phyloP scores from a whole-genome alignment of 352 stramenopile genomes.

The Phytophthora pistaciae region DNA sequence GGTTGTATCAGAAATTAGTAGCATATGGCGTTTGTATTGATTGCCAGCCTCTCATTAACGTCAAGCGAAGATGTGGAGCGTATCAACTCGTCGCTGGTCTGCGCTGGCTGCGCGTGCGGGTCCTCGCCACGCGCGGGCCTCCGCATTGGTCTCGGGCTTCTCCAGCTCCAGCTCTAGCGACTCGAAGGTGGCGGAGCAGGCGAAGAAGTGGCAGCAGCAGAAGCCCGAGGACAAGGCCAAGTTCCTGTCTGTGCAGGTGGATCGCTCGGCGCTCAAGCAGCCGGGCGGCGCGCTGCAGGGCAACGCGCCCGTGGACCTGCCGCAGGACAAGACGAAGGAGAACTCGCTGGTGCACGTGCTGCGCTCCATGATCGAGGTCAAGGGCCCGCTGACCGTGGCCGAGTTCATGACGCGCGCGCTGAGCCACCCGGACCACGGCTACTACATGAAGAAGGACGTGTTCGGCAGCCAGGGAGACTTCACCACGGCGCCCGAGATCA shows the following conservation, averaged over 20 bases:
- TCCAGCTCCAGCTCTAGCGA: slow-evolving; percentile 15
- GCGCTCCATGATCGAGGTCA: slow-evolving; percentile 93
- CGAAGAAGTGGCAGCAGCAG: slow-evolving; percentile 71
- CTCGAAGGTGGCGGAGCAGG: slow-evolving; percentile 42
- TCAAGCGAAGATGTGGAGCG: slow-evolving; percentile 30
- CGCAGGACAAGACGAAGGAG: slow-evolving; percentile 61
- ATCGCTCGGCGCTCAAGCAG: slow-evolving; percentile 81
- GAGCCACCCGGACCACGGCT: slow-evolving; percentile 93
- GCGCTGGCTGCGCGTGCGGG: background rate
- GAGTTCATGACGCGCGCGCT: slow-evolving; percentile 95
- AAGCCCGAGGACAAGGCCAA: slow-evolving; percentile 57
- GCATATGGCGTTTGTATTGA: background rate
- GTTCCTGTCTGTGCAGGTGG: slow-evolving; percentile 68
- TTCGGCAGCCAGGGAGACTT: slow-evolving; percentile 94
- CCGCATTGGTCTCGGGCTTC: slow-evolving; percentile 10
- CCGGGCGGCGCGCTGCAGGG: slow-evolving; percentile 35
- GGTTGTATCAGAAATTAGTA: background rate
- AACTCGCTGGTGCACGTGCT: slow-evolving; percentile 84
- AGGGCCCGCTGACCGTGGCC: slow-evolving; percentile 93
- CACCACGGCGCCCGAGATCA: slow-evolving; percentile 95
- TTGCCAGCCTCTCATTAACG: slow-evolving; percentile 5
- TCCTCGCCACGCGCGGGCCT: slow-evolving; percentile 7
- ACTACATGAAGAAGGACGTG: slow-evolving; percentile 96
- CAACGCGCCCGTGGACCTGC: slow-evolving; percentile 35
- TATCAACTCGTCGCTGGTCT: slow-evolving; percentile 26